These are phyloP conservation scores for Lepidopterella palustris DNA, from an alignment of 495 filamentous ascomycete genomes.

Conservation along the genomic window DNA sequence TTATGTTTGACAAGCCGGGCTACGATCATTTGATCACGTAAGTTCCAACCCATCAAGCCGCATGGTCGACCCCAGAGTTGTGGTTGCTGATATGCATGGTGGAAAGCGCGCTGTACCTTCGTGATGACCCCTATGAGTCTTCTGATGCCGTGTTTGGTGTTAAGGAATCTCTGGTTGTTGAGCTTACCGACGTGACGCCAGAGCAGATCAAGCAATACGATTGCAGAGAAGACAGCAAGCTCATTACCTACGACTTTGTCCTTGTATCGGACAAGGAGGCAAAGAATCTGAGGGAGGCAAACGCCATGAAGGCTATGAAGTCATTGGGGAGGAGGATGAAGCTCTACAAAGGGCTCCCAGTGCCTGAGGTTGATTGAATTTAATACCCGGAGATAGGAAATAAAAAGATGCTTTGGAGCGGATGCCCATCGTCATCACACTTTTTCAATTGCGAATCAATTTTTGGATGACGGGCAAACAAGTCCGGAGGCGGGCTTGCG, in stretches of 20 bases:
- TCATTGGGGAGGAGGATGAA: slow-evolving; percentile 63
- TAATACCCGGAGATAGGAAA: no score
- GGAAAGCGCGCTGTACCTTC: slow-evolving; percentile 67
- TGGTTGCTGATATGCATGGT: neutral
- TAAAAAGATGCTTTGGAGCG: no score
- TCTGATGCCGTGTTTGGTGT: slow-evolving; percentile 93
- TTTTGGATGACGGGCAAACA: no score
- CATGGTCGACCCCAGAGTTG: neutral
- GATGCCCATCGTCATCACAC: no score
- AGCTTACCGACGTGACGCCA: slow-evolving; percentile 57
- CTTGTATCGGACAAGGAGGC: slow-evolving; percentile 66
- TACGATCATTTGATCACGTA: slow-evolving; percentile 85
- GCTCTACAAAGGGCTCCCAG: slow-evolving; percentile 74
- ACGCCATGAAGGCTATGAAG: slow-evolving; percentile 66
- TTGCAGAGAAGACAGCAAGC: slow-evolving; percentile 47
- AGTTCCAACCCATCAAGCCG: neutral
- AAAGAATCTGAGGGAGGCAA: slow-evolving; percentile 56
- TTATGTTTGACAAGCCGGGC: slow-evolving; percentile 84
- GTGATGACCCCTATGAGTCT: slow-evolving; percentile 80
- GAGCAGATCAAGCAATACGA: slow-evolving; percentile 54
- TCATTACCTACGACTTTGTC: slow-evolving; percentile 69
- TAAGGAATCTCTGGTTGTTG: slow-evolving; percentile 74
- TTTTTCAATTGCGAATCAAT: no score
- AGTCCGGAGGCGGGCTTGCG: no score
- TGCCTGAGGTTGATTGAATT: slow-evolving; percentile 69